Conservation (phyloP, 2,329 filamentous ascomycete genomes). For the Penicillium sp. region DNA sequence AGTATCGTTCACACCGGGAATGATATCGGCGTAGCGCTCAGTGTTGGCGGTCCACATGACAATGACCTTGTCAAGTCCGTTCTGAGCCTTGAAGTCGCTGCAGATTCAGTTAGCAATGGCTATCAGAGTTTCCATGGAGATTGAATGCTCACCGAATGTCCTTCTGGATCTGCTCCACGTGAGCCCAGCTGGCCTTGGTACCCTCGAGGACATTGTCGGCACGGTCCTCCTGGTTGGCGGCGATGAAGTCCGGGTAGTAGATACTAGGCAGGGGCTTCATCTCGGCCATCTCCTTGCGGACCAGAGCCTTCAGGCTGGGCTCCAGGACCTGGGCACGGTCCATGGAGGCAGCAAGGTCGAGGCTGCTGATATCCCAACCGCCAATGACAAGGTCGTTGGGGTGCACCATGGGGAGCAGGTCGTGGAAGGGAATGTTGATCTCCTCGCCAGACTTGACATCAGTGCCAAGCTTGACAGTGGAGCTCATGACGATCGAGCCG, state of each 20-base stretch:
- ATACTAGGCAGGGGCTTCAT: slow-evolving; percentile 91
- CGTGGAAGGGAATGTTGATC: slow-evolving; percentile 94
- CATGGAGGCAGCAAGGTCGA: slow-evolving; percentile 91
- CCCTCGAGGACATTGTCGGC: slow-evolving; percentile 89
- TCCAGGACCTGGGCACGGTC: slow-evolving; percentile 94
- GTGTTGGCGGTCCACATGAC: slow-evolving; percentile 99
- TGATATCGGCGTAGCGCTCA: slow-evolving; percentile 88
- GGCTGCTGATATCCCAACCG: slow-evolving; percentile 93
- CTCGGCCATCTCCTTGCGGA: slow-evolving; percentile 88
- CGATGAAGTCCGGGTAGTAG: slow-evolving; percentile 99
- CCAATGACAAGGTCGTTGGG: slow-evolving; percentile 94
- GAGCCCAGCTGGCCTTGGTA: slow-evolving; percentile 78
- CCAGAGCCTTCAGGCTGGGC: slow-evolving; percentile 85
- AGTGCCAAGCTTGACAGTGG: slow-evolving; percentile 93
- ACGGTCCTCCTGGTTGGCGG: slow-evolving; percentile 94
- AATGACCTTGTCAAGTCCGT: slow-evolving; percentile 90
- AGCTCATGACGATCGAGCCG: slow-evolving; percentile 94
- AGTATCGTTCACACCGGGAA: slow-evolving; percentile 91
- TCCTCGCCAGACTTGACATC: slow-evolving; percentile 83
- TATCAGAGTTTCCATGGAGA: too few species aligned
- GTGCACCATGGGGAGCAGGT: slow-evolving; percentile 93
- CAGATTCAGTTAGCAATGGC: slow-evolving; percentile 14
- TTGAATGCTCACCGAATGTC: slow-evolving; percentile 72
- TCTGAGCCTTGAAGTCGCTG: slow-evolving; percentile 84
- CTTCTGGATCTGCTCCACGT: slow-evolving; percentile 89